Evolutionary conservation across 1,139 yeast species (phyloP).

Genomic region (Geotrichum restrictum): DNA sequence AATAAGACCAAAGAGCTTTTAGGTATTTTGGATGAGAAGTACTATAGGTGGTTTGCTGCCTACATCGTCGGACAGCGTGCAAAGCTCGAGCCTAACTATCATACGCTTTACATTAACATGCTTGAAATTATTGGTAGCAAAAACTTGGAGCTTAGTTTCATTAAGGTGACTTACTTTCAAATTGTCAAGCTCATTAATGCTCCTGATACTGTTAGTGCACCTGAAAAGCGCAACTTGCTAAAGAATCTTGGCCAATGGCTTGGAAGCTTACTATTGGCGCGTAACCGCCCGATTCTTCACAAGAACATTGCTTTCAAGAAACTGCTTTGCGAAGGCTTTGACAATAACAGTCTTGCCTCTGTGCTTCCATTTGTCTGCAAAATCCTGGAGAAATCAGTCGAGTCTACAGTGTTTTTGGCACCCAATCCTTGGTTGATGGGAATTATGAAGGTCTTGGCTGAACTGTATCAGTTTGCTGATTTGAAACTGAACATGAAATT

Average conservation of each 20-base stretch:
- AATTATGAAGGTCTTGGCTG: constrained; percentile 69
- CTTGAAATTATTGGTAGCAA: constrained; percentile 51
- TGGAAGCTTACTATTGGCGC: constrained; percentile 74
- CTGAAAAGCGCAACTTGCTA: constrained; percentile 60
- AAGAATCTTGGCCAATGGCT: constrained; percentile 91
- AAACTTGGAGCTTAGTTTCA: constrained; percentile 56
- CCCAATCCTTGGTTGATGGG: constrained; percentile 96
- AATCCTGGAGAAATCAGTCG: constrained; percentile 66
- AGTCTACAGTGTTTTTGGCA: constrained; percentile 68
- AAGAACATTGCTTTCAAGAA: constrained; percentile 72
- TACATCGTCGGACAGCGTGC: constrained; percentile 86
- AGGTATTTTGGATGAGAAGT: constrained; percentile 52
- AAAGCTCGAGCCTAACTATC: constrained; percentile 89
- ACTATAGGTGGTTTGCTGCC: constrained; percentile 76
- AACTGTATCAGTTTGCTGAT: constrained; percentile 75
- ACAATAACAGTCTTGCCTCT: constrained; percentile 59
- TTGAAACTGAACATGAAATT: constrained; percentile 83
- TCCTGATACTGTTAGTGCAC: constrained; percentile 51
- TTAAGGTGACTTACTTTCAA: constrained; percentile 58
- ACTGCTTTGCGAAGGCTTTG: constrained; percentile 74
- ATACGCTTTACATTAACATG: constrained; percentile 67
- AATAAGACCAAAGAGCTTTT: constrained; percentile 63
- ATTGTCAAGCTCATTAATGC: constrained; percentile 54
- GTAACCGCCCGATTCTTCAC: constrained; percentile 73
- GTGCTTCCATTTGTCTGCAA: constrained; percentile 89